Evolutionary conservation across 148 eudicot species (phyloP).

Genomic region (Salicornia ramosissima): DNA sequence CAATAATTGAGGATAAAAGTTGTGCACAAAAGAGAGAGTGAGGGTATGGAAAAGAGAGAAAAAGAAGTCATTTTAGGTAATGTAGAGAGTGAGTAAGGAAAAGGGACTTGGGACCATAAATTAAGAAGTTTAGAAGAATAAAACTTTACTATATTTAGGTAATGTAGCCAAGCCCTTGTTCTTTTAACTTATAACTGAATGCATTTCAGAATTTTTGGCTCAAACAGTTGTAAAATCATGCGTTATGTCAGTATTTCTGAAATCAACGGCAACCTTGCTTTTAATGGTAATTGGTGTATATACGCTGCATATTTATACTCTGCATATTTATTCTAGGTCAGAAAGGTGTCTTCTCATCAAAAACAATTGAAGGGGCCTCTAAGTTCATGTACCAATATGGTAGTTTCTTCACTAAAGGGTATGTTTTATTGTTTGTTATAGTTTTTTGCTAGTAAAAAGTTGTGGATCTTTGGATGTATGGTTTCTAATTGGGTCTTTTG

Average conservation of each 20-base stretch:
- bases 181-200: background rate
- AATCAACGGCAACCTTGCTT: too few relatives aligned
- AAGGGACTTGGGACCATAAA: too few relatives aligned
- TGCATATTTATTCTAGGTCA: slow-evolving; percentile 43
- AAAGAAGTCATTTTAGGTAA: too few relatives aligned
- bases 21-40: too few relatives aligned
- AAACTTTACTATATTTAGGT: too few relatives aligned
- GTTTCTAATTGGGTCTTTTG: too few relatives aligned
- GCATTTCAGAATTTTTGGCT: background rate
- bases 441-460: slow-evolving; percentile 5
- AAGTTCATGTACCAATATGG: slow-evolving; percentile 55
- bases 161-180: background rate
- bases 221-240: background rate
- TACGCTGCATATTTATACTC: background rate
- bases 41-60: too few relatives aligned
- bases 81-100: too few relatives aligned
- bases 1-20: too few relatives aligned
- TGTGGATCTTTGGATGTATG: background rate
- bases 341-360: slow-evolving; percentile 72
- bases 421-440: slow-evolving; percentile 11
- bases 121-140: too few relatives aligned
- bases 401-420: slow-evolving; percentile 46
- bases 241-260: background rate
- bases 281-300: background rate
- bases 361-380: slow-evolving; percentile 65